Evolutionary conservation across 2,329 filamentous ascomycete species (phyloP), one percentile per base, ranked within the genome.

Genomic region (Sporothrix euskadiensis): DNA sequence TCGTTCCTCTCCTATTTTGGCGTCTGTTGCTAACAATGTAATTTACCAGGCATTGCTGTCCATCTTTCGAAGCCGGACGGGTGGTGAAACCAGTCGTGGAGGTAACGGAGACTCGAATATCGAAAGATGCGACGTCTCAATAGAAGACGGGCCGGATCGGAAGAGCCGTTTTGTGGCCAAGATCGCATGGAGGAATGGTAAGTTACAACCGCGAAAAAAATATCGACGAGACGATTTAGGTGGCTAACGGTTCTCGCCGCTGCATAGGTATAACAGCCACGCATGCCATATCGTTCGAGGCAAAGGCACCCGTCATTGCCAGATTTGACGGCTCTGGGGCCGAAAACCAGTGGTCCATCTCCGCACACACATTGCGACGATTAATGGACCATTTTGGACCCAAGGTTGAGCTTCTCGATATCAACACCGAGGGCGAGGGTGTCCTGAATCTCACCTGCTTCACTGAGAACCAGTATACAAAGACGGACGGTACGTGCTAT

Each of bases 321-420:
- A 89, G 92, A 68, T 95, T 95, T 80, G 89, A 91, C 79, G 87
- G 84, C 70, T 85, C 87, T 41, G 86, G 89, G 72, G 90, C 91
- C 0, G 84, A 84, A 0, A 92, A 94, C 75, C 86, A 87, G 74
- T 95, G 92, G 92, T 87, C 85, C 12, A 93, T 94, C 73, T 89
- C 90, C 19, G 90, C 92, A 2, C 85, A 89, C 74, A 90, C 90
- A 0, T 82, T 95, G 70, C 88, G 91, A 75, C 91, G 94, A 77
- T 87, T 94, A 75, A 90, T 93, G 82, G 92, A 94, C 74, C 92
- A 94, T 78, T 94, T 94, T 78, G 91, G 92, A 0, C 91, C 91
- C 0, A 92, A 91, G 5, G 93, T 93, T 44, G 92, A 95, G 80
- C 91, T 94, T 76, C 86, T 95, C 2, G 92, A 94, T 77, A 91